Base-by-base conservation (phyloP, 345 rosid genomes). In the Clarkia xantiana region DNA sequence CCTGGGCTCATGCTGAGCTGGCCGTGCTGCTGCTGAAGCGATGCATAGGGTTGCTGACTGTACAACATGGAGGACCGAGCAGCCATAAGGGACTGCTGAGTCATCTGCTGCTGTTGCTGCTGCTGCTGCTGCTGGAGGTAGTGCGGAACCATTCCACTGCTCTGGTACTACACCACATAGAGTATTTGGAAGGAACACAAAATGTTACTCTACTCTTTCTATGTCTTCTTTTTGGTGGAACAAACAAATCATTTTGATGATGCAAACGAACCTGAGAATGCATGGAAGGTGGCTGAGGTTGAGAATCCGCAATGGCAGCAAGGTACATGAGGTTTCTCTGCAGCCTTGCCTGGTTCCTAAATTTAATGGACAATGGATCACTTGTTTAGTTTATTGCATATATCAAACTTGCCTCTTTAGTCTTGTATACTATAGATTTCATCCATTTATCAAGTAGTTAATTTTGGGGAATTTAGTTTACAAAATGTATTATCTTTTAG, bases 231-330 rank as follows among this genome's bases (percentile, higher is more conserved):
- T 23, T 23, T 3, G 29, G 29, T 23, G 25, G 49, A 18, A 10
- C 5, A 14, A 15, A 17, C 17, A 16, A 3, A 23, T 23, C 3
- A 23, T 23, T 3, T 2, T 23, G 29, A 23, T 23, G 16, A 49
- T 23, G 29, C n/a, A n/a, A 10, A 36, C 16, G 15, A 56, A 87
- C 99, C 94, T 87, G 99, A 61, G 84, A 14, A 67, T 91, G 98
- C 76, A 81, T 41, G 6, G 64, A 42, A 12, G 96, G 86, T 13
- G 86, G 84, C 50, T 80, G 98, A 52, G 99, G 99, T 64, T 91
- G 99, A 72, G 95, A 80, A 74, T 91, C 99, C 13, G 99, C 99
- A 14, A 91, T 87, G 16, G 99, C 99, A 62, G 96, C 99, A 49
- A 91, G 69, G 77, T 87, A 91, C 99, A 87, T 91, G 43, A 91